Conservation (phyloP, 495 filamentous ascomycete genomes). For the Aspergillus heteromorphus region DNA sequence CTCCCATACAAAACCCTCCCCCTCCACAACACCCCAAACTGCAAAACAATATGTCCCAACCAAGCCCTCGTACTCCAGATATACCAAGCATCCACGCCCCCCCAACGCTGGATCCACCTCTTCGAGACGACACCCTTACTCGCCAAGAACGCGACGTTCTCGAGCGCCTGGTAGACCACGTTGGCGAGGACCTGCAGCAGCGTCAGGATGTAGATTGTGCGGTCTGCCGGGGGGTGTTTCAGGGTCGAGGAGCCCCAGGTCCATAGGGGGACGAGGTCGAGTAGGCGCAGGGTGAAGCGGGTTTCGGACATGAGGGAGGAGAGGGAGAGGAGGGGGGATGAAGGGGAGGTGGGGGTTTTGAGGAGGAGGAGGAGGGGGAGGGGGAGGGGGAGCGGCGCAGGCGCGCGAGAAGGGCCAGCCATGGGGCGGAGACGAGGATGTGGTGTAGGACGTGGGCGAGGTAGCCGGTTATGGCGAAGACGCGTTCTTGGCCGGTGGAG, state of each 20-base stretch:
- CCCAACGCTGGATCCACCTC: constrained; percentile 51
- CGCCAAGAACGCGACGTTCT: constrained; percentile 79
- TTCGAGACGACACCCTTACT: constrained; percentile 48
- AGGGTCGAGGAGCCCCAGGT: constrained; percentile 59
- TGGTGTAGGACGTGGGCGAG: constrained; percentile 37
- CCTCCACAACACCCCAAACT: constrained; percentile 60
- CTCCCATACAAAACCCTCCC: constrained; percentile 37
- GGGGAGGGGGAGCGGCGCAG: constrained; percentile 26
- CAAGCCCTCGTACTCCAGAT: constrained; percentile 76
- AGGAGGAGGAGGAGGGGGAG: constrained; percentile 41
- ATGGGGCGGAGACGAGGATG: constrained; percentile 34
- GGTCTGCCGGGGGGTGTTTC: constrained; percentile 42
- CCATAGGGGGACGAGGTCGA: constrained; percentile 74
- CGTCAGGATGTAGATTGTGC: constrained; percentile 45
- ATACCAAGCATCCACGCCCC: constrained; percentile 50
- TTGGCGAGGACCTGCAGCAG: constrained; percentile 64
- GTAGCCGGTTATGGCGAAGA: constrained; percentile 36
- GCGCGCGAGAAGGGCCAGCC: constrained; percentile 34
- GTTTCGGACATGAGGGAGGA: constrained; percentile 60
- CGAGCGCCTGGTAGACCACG: constrained; percentile 67
- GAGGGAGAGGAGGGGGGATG: constrained; percentile 30
- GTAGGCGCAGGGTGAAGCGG: constrained; percentile 70
- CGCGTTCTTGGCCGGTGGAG: constrained; percentile 30
- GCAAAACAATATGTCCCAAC: constrained; percentile 69
- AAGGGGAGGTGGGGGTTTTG: constrained; percentile 17